A percentile compares a stretch with the other conserved stretches of the same genome.
These are phyloP conservation scores for Marasmius fiardii DNA, from an alignment of 1,284 basidiomycete genomes.

Conservation along the genomic window DNA sequence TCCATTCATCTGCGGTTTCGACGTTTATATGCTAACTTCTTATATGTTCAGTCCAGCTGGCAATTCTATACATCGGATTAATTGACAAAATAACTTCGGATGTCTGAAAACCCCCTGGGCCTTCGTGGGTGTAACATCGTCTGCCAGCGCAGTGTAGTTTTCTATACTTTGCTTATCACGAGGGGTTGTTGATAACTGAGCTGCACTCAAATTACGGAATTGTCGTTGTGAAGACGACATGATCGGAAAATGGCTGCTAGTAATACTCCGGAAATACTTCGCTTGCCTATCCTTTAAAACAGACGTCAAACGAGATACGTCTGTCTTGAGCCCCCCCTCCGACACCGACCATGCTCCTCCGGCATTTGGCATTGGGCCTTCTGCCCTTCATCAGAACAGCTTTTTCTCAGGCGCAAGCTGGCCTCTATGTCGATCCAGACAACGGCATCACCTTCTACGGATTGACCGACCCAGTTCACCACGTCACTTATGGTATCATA, in stretches of 20 bases:
- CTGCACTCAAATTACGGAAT: background rate
- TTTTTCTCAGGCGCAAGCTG: slow-evolving; percentile 32
- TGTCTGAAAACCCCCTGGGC: too few relatives aligned
- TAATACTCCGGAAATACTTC: background rate
- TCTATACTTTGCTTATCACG: too few relatives aligned
- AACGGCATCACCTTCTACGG: slow-evolving; percentile 57
- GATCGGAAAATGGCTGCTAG: background rate
- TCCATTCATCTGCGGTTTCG: too few relatives aligned
- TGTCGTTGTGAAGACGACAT: too few relatives aligned
- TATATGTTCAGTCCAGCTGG: too few relatives aligned
- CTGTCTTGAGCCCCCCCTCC: background rate
- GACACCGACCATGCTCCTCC: background rate
- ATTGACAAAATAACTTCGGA: too few relatives aligned
- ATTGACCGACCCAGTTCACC: slow-evolving; percentile 43
- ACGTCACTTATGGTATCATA: slow-evolving; percentile 49
- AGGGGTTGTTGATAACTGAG: too few relatives aligned
- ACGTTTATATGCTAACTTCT: too few relatives aligned
- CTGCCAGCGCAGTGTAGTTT: too few relatives aligned
- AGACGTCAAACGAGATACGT: background rate
- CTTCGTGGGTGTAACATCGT: too few relatives aligned
- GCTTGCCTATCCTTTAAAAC: background rate
- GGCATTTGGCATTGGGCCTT: background rate
- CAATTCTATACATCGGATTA: too few relatives aligned
- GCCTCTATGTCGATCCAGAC: slow-evolving; percentile 42
- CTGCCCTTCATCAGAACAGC: slow-evolving; percentile 22